Evolutionary conservation across 2,329 filamentous ascomycete genomes (phyloP), one percentile per base, ranked within the genome.

Genomic region (Sodiomyces alkalinus): DNA sequence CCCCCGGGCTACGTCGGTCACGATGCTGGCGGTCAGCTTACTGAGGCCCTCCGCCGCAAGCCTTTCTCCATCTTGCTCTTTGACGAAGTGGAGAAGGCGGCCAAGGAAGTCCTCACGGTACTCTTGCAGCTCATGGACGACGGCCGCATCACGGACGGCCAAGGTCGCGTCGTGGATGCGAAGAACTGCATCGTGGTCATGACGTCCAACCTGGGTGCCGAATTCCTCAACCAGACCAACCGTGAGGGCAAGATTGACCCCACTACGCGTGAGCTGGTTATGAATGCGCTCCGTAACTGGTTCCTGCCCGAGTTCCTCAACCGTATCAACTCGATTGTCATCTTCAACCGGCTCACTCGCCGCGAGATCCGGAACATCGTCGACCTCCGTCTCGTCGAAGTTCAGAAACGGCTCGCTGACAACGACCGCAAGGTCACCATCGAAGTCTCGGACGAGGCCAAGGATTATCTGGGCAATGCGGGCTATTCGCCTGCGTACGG

Each of bases 101-200:
- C 90, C 37, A 98, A 98, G 61, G 90, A 98, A 58, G 74, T 98
- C 2, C 64, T 98, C 23, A 98, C 90, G 1, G 90, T 98, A 11
- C 73, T 98, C 20, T 72, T 98, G n/a, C 90, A 98, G 55, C 82
- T 98, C 46, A 96, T 98, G 85, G 90, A 98, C 46, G 90, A 98
- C 47, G 90, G 90, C 17, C 85, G 90, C 45, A 96, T 98, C 54
- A 98, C 90, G 10, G 90, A 98, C 48, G 90, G 90, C 26, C 92
- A 96, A 69, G 90, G 90, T 48, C 75, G 90, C 51, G 67, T 94
- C 27, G 75, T 98, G 31, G 90, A 98, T 45, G 90, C 87, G 35
- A 83, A 78, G 58, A 98, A 98, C 66, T 96, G 87, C 51, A 96
- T 98, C 41, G 87, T 98, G 23, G 90, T 98, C 55, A 92, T 98